Percentiles rank a stretch among this genome's conserved stretches.
Evolutionary conservation across 805 yeast species (phyloP).

Genomic region (Myxozyma sirexii): DNA sequence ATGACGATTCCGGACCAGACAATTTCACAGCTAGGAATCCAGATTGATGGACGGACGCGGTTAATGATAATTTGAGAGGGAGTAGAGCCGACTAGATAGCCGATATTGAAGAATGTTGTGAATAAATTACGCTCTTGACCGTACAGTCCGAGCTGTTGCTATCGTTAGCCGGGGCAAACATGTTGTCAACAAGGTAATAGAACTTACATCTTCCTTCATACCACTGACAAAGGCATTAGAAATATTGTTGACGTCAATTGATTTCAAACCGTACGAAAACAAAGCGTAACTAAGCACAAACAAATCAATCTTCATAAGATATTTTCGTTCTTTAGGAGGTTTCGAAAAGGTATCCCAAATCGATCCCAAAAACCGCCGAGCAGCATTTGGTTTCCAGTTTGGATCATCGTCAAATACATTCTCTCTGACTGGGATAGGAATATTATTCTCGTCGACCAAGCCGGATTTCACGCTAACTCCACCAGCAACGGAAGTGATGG

Average conservation of each 20-base stretch:
- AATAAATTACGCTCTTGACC: slow-evolving; percentile 64
- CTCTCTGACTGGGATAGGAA: slow-evolving; percentile 1
- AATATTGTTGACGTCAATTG: slow-evolving; percentile 61
- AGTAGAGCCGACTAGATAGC: slow-evolving; percentile 21
- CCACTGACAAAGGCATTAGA: slow-evolving; percentile 72
- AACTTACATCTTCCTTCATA: slow-evolving; percentile 54
- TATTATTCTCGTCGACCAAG: slow-evolving; percentile 1
- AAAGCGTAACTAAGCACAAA: slow-evolving; percentile 42
- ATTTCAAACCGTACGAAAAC: slow-evolving; percentile 50
- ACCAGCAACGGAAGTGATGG: neutral
- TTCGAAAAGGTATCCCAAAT: slow-evolving; percentile 28
- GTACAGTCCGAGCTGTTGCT: slow-evolving; percentile 46
- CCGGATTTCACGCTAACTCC: neutral
- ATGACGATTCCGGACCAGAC: slow-evolving; percentile 20
- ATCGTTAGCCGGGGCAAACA: no score
- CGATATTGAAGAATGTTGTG: slow-evolving; percentile 25
- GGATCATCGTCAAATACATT: slow-evolving; percentile 26
- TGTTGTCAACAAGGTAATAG: neutral
- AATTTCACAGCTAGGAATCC: slow-evolving; percentile 23
- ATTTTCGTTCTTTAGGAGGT: slow-evolving; percentile 39
- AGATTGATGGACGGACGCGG: slow-evolving; percentile 24
- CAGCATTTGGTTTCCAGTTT: slow-evolving; percentile 11
- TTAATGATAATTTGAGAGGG: slow-evolving; percentile 19
- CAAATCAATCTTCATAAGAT: slow-evolving; percentile 44
- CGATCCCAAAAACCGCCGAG: slow-evolving; percentile 6